phyloP scores from a whole-genome alignment of 371 early-diverging fungal species.

The Mortierella sp. region DNA sequence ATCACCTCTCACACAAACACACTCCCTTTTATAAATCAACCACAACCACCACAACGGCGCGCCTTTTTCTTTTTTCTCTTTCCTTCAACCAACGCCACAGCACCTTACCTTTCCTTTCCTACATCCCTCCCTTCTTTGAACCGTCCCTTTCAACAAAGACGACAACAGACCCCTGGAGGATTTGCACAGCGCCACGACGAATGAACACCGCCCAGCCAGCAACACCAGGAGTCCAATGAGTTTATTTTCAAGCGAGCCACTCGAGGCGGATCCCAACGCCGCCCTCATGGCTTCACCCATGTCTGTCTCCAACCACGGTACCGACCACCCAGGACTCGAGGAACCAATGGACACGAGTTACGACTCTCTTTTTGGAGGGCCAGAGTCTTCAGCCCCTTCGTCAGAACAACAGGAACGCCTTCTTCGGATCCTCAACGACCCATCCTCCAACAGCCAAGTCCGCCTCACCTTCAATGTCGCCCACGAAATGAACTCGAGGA shows the following conservation, averaged over 20 bases:
- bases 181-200: slow-evolving; percentile 16
- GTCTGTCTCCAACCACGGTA: slow-evolving; percentile 19
- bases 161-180: slow-evolving; percentile 5
- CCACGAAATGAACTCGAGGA: slow-evolving; percentile 58
- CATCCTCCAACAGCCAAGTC: slow-evolving; percentile 36
- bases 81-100: neutral
- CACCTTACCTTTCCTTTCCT: neutral
- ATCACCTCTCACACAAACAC: neutral
- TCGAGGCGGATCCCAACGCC: slow-evolving; percentile 33
- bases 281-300: slow-evolving; percentile 37
- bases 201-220: slow-evolving; percentile 22
- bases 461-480: slow-evolving; percentile 51
- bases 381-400: slow-evolving; percentile 11
- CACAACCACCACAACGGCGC: neutral
- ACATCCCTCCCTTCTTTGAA: neutral
- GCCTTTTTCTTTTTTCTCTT: neutral
- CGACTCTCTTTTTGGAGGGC: neutral
- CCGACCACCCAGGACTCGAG: neutral
- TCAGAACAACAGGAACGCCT: slow-evolving; percentile 36
- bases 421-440: slow-evolving; percentile 35
- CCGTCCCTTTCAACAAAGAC: neutral
- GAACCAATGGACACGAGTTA: slow-evolving; percentile 3
- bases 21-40: neutral
- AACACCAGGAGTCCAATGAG: slow-evolving; percentile 39
- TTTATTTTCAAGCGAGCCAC: slow-evolving; percentile 52